Evolutionary conservation across 2,329 filamentous ascomycete species (phyloP).

Genomic region (Madurella fahalii): DNA sequence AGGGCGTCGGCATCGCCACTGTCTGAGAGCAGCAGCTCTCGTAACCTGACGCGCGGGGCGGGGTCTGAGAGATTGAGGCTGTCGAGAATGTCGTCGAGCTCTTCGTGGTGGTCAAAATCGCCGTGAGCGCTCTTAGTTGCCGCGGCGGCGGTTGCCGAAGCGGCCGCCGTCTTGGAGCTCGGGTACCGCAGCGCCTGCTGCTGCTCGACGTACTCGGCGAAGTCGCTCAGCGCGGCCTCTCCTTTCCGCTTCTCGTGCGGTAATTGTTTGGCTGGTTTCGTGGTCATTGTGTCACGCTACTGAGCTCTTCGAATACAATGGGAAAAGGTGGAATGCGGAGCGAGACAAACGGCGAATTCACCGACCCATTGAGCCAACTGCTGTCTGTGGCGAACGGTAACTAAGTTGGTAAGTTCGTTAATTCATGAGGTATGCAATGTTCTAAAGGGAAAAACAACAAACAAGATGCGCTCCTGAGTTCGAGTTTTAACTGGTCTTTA

Average conservation of each 20-base stretch:
- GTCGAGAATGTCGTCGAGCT: constrained; percentile 88
- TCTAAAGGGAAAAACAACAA: neutral
- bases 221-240: constrained; percentile 88
- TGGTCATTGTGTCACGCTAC: constrained; percentile 42
- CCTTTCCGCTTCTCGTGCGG: constrained; percentile 79
- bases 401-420: neutral
- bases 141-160: constrained; percentile 25
- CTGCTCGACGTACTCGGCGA: constrained; percentile 94
- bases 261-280: constrained; percentile 56
- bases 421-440: neutral
- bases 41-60: constrained; percentile 63
- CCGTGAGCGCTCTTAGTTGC: constrained; percentile 29
- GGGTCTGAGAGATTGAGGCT: constrained; percentile 77
- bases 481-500: neutral
- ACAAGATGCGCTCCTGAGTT: neutral
- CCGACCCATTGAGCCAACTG: constrained; percentile 1
- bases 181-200: constrained; percentile 75
- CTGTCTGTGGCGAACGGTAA: neutral
- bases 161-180: constrained; percentile 29
- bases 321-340: neutral
- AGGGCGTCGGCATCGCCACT: constrained; percentile 57
- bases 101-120: constrained; percentile 59
- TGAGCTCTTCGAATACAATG: neutral
- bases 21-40: constrained; percentile 62
- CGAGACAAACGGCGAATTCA: constrained; percentile 3